Evolutionary conservation across 2,329 filamentous ascomycete genomes (phyloP), one percentile per base, ranked within the genome.

Genomic region (Emericellopsis atlantica): DNA sequence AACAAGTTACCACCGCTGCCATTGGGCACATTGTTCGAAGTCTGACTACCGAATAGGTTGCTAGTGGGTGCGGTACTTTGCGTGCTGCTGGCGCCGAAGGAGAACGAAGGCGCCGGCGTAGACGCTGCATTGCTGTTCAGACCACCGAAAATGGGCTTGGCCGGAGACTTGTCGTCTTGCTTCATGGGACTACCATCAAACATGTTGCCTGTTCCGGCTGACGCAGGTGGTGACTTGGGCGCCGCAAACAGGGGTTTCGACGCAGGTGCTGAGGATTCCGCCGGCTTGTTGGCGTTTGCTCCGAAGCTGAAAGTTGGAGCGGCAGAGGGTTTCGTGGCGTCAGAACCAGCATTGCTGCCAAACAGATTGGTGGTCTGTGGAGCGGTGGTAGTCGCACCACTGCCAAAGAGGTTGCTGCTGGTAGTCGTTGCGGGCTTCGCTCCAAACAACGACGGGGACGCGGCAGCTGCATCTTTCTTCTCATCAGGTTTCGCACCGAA

Each of bases 161-260:
- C 58, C 11, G 59, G 57, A 3, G 61, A 61, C 6, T 56, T 52
- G 6, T 53, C 57, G 43, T 66, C 61, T 43, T 70, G 60, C 46
- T 67, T 66, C 51, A 69, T 62, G 14, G 60, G 60, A 40, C 62
- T 65, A 26, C 60, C 60, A 38, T 55, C 59, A 48, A 71, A 69
- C 44, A 60, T 43, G 16, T 56, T 50, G 40, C 44, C 49, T 5
- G 50, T 40, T 16, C 52, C 39, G 32, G 51, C 40, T 6, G 54
- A 49, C 35, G 51, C 41, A 5, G 56, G 44, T 5, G 57, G 54
- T 23, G 62, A 60, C 43, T 58, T 60, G 23, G 59, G 54, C 8
- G 55, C 49, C 12, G 56, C 57, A 41, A 68, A 67, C 12, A 64
- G 45, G 12, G 63, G 57, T 48, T 64, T 65, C 12, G 54, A 39